Percentiles rank a stretch among this genome's conserved stretches.
Evolutionary conservation across 192 early-diverging fungal genomes (phyloP).

Genomic region (Rhizophagus prolifer): DNA sequence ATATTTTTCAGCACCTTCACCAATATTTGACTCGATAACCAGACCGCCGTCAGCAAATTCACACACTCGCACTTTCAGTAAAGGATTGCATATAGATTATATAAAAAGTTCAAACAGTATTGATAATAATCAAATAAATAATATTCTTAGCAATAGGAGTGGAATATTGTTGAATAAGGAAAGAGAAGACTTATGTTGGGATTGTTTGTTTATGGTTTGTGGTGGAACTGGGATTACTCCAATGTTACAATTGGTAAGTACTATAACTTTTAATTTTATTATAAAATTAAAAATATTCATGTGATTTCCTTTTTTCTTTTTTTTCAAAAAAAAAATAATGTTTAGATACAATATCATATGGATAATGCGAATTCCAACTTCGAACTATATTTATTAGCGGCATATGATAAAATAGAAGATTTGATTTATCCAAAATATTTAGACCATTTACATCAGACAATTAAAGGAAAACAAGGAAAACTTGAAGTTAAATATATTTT

Average conservation of each 20-base stretch:
- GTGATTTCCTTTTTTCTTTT: too few species aligned
- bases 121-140: not conserved
- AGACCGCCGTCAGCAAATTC: not conserved
- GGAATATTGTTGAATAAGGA: conserved; percentile 14
- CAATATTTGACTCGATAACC: not conserved
- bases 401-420: not conserved
- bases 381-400: not conserved
- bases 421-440: not conserved
- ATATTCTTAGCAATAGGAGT: not conserved
- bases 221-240: conserved; percentile 93
- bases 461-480: not conserved
- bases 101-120: not conserved
- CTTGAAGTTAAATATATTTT: not conserved
- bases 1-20: not conserved
- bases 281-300: not conserved
- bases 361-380: not conserved
- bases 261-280: not conserved
- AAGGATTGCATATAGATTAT: not conserved
- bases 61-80: not conserved
- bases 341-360: conserved; percentile 5
- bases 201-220: conserved; percentile 70
- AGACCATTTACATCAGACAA: not conserved
- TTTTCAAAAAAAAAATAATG: too few species aligned
- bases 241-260: conserved; percentile 68
- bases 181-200: conserved; percentile 19